A percentile compares a stretch with the other conserved stretches of the same genome.
Evolutionary conservation across 169 alveolate genomes (phyloP).

Genomic region (Besnoitia besnoiti): DNA sequence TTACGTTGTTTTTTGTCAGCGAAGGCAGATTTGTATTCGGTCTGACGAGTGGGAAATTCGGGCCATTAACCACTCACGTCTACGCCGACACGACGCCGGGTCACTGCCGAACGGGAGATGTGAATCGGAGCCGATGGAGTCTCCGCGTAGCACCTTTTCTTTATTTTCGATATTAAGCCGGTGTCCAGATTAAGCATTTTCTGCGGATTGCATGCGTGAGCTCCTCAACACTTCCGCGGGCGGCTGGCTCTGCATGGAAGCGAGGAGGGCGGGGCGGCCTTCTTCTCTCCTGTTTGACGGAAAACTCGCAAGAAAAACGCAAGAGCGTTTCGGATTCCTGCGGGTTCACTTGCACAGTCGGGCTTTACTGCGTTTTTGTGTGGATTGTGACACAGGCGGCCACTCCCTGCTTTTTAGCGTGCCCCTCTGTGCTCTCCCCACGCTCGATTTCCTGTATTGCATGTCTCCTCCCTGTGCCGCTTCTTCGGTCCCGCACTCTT

Average conservation of each 20-base stretch:
- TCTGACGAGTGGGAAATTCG: too few species aligned
- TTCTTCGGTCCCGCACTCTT: neutral
- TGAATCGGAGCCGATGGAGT: too few species aligned
- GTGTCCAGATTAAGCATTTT: neutral
- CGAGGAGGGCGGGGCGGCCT: neutral
- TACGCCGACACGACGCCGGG: too few species aligned
- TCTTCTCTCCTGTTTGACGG: neutral
- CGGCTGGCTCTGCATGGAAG: neutral
- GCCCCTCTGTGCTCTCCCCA: conserved; percentile 15
- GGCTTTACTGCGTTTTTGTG: neutral
- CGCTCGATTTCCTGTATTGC: neutral
- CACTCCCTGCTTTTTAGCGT: neutral
- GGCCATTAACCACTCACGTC: too few species aligned
- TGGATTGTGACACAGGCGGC: neutral
- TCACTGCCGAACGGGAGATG: too few species aligned
- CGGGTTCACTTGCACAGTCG: neutral
- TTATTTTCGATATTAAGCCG: neutral
- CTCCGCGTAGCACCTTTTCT: too few species aligned
- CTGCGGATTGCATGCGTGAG: neutral
- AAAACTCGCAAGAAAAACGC: neutral
- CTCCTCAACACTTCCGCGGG: neutral
- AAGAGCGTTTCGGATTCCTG: neutral
- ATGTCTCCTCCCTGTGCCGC: neutral
- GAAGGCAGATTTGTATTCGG: too few species aligned
- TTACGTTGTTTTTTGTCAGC: too few species aligned